These are phyloP conservation scores for Erodium trifolium DNA, from an alignment of 441 rosid genomes.

Conservation along the genomic window DNA sequence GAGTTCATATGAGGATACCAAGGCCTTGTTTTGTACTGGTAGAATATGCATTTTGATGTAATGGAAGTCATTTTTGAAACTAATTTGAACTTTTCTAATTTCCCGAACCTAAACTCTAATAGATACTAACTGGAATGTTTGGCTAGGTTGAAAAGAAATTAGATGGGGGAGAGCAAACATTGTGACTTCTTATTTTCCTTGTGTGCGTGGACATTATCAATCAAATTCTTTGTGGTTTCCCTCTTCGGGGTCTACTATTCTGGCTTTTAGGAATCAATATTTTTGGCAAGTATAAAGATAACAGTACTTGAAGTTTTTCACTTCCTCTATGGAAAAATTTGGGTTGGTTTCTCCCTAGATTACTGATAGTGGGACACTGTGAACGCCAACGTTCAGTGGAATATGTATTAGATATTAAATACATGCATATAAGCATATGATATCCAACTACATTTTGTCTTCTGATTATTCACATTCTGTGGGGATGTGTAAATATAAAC, in stretches of 20 bases:
- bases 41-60: neutral
- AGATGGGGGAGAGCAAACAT: neutral
- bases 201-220: neutral
- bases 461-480: neutral
- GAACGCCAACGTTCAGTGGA: neutral
- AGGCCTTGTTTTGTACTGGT: neutral
- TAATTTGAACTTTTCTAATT: neutral
- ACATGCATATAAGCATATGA: neutral
- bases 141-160: slow-evolving; percentile 2
- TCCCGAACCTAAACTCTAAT: neutral
- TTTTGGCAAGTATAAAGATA: neutral
- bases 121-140: neutral
- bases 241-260: neutral
- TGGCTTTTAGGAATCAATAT: neutral
- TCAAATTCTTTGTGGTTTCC: neutral
- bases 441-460: neutral
- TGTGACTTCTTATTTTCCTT: neutral
- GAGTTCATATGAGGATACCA: neutral
- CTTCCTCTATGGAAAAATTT: slow-evolving; percentile 2
- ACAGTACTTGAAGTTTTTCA: neutral
- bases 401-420: slow-evolving; percentile 5
- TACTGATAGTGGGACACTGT: slow-evolving; percentile 2
- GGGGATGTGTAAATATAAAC: neutral
- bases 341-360: neutral
- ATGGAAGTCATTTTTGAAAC: neutral